Base-by-base conservation (phyloP, 2,329 filamentous ascomycete species). In the Bipolaris sorokiniana region DNA sequence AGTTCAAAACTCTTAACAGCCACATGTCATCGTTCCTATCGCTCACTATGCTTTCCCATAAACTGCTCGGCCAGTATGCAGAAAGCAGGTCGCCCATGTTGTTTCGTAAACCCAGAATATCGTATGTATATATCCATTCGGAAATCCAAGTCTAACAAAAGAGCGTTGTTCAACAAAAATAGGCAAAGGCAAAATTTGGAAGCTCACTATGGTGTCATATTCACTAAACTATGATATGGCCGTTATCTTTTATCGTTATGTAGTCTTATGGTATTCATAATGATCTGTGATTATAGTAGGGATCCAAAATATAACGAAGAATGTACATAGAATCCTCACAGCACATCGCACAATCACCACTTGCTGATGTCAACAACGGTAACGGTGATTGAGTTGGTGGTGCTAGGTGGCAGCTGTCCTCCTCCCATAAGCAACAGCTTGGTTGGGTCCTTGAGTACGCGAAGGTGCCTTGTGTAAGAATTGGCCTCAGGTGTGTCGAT, bases 391-490 rank as follows among this genome's bases (percentile, higher is more conserved):
- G 67, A 68, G 45, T 76, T 76, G 13, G 63, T 71, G 10, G 63
- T 73, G 48, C 56, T 70, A 48, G 73, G 72, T 15, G 73, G 73
- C 54, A 76, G 52, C 46, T 72, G 51, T 33, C 79, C 79, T 36
- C 70, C 79, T 16, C 78, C 78, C 62, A 77, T 74, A 40, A 81
- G 77, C 55, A 80, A 52, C 54, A 81, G 49, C 61, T 76, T 72
- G 4, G 62, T 71, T 20, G 67, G 64, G 51, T 80, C 75, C 18
- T 76, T 69, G 60, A 83, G 61, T 4, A 84, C 77, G 53, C 78
- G 70, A 59, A 84, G 63, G 59, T 77, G 76, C 18, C 82, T 70
- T 1, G 81, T 81, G 65, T 84, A 84, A 47, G 74, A 75, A n/a
- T 64, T 68, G 5, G 64, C 66, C 58, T 80, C 78, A 0, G 73